Evolutionary conservation across 306 rosid genomes (phyloP).

Genomic region (Hylodesmum podocarpum): DNA sequence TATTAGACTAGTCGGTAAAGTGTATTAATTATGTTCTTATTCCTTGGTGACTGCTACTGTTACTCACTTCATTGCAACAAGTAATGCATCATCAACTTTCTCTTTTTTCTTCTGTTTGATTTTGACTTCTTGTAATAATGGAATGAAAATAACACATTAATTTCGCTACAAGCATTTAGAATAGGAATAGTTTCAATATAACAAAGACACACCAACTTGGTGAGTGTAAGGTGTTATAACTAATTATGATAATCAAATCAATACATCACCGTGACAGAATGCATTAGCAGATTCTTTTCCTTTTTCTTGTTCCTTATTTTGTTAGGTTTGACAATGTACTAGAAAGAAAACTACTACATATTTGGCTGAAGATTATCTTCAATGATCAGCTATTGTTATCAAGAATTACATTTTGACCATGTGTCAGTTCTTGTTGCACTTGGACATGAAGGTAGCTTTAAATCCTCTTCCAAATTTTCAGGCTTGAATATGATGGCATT

Average conservation of each 20-base stretch:
- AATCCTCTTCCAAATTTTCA: conserved; percentile 7
- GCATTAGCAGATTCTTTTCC: conserved; percentile 2
- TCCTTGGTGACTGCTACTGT: conserved; percentile 29
- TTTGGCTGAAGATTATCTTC: conserved; percentile 15
- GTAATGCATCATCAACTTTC: neutral
- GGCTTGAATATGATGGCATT: conserved; percentile 2
- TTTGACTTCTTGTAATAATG: conserved; percentile 24
- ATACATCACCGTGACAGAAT: conserved; percentile 20
- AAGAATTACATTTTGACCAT: neutral
- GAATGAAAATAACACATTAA: conserved; percentile 16
- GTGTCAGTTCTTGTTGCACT: conserved; percentile 19
- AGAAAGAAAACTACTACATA: neutral
- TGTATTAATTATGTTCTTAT: conserved; percentile 24
- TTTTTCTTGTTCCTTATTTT: neutral
- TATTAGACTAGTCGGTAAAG: no score
- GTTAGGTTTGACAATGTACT: conserved; percentile 20
- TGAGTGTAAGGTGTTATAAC: conserved; percentile 6
- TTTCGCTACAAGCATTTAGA: neutral
- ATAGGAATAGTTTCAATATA: neutral
- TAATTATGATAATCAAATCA: neutral
- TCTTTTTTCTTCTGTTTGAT: neutral
- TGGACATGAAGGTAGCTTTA: conserved; percentile 5
- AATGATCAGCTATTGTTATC: neutral
- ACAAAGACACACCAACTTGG: neutral
- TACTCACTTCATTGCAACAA: neutral